Evolutionary conservation across 305 asterid genomes (phyloP).

Genomic region (Stenogyne calaminthoides): DNA sequence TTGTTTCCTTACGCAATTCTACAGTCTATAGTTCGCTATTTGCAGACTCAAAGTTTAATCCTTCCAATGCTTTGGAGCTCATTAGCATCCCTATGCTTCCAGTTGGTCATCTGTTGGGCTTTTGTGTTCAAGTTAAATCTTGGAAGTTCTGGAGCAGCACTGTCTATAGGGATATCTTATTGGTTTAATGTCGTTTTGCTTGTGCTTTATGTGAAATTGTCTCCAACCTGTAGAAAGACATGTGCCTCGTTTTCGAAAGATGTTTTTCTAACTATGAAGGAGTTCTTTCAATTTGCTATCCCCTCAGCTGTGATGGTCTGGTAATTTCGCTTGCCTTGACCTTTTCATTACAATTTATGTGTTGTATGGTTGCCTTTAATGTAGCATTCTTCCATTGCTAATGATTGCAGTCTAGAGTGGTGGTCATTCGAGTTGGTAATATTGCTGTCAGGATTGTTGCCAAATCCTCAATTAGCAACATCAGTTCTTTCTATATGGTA

Average conservation of each 20-base stretch:
- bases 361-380: not conserved
- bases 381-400: not conserved
- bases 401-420: slow-evolving; percentile 49
- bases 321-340: slow-evolving; percentile 28
- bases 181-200: slow-evolving; percentile 52
- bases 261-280: slow-evolving; percentile 34
- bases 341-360: not conserved
- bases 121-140: slow-evolving; percentile 43
- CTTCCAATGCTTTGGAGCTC: slow-evolving; percentile 61
- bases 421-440: slow-evolving; percentile 59
- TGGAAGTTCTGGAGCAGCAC: slow-evolving; percentile 53
- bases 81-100: slow-evolving; percentile 44
- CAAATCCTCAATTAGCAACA: slow-evolving; percentile 56
- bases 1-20: slow-evolving; percentile 69
- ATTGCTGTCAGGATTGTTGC: slow-evolving; percentile 56
- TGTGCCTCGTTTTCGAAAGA: slow-evolving; percentile 38
- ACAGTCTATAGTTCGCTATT: slow-evolving; percentile 54
- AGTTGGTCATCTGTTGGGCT: slow-evolving; percentile 58
- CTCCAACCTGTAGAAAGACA: slow-evolving; percentile 43
- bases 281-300: slow-evolving; percentile 47
- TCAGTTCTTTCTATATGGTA: slow-evolving; percentile 65
- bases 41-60: slow-evolving; percentile 72
- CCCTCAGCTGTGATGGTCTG: slow-evolving; percentile 68
- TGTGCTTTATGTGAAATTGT: slow-evolving; percentile 42
- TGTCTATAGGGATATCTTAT: slow-evolving; percentile 48